Conservation (phyloP, 1,284 basidiomycete species). For the Moesziomyces sp. region DNA sequence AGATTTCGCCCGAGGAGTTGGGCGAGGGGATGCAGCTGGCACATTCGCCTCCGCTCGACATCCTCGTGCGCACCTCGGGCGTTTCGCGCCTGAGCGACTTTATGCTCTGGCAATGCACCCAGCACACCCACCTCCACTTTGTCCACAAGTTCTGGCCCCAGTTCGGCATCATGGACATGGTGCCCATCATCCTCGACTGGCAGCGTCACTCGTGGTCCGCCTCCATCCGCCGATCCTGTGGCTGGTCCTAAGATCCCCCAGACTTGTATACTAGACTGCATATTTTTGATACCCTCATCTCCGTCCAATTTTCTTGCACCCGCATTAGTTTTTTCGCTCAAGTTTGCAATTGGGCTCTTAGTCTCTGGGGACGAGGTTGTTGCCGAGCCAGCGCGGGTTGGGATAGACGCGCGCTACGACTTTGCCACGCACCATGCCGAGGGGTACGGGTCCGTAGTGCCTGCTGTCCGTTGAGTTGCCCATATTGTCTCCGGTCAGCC, state of each 20-base stretch:
- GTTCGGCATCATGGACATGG: conserved; percentile 86
- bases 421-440: conserved; percentile 81
- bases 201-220: conserved; percentile 71
- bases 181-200: conserved; percentile 85
- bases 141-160: conserved; percentile 92
- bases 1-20: conserved; percentile 22
- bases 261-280: neutral
- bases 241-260: conserved; percentile 9
- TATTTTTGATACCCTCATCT: neutral
- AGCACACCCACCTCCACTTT: conserved; percentile 90
- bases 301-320: too few relatives aligned
- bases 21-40: conserved; percentile 68
- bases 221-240: conserved; percentile 18
- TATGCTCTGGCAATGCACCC: conserved; percentile 87
- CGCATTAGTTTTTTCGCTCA: neutral
- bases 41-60: conserved; percentile 84
- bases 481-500: conserved; percentile 91
- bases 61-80: conserved; percentile 90
- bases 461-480: conserved; percentile 86
- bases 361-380: conserved; percentile 18
- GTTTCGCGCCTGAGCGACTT: conserved; percentile 91
- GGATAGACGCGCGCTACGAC: conserved; percentile 74
- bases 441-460: conserved; percentile 88
- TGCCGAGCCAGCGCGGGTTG: conserved; percentile 33
- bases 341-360: neutral